phyloP scores from a whole-genome alignment of 768 basidiomycete species.

The Rhodotorula sphaerocarpa region DNA sequence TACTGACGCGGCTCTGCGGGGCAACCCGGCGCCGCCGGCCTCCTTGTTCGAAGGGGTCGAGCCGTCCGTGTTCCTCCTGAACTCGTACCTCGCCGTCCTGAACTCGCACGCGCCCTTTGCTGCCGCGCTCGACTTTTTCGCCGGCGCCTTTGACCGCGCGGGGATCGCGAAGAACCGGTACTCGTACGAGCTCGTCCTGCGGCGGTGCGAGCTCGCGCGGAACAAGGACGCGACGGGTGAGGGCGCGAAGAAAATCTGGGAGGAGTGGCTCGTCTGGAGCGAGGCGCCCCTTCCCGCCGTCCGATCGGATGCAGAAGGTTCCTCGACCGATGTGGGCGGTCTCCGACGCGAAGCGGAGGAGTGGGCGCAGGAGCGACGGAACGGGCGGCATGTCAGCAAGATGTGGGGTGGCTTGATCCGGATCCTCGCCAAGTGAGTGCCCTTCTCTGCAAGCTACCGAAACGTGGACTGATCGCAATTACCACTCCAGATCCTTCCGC shows the following conservation, averaged over 20 bases:
- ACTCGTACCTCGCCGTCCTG: conserved; percentile 71
- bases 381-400: conserved; percentile 13
- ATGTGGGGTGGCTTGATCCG: conserved; percentile 32
- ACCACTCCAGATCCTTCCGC: background rate
- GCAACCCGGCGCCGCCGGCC: no score
- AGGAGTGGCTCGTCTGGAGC: conserved; percentile 50
- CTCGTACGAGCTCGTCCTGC: conserved; percentile 59
- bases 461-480: background rate
- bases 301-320: no score
- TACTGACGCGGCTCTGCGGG: no score
- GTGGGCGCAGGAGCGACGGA: conserved; percentile 8
- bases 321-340: no score
- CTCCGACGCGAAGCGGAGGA: background rate
- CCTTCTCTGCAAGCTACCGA: background rate
- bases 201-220: conserved; percentile 52
- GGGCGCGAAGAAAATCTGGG: conserved; percentile 62
- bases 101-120: conserved; percentile 56
- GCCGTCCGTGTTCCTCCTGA: conserved; percentile 59
- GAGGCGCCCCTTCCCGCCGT: conserved; percentile 1
- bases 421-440: conserved; percentile 20
- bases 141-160: conserved; percentile 49
- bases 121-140: conserved; percentile 50
- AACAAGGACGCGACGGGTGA: conserved; percentile 50
- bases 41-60: conserved; percentile 46
- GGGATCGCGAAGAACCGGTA: conserved; percentile 51